Base-by-base conservation (phyloP, 2,329 filamentous ascomycete species). In the Metarhizium album region DNA sequence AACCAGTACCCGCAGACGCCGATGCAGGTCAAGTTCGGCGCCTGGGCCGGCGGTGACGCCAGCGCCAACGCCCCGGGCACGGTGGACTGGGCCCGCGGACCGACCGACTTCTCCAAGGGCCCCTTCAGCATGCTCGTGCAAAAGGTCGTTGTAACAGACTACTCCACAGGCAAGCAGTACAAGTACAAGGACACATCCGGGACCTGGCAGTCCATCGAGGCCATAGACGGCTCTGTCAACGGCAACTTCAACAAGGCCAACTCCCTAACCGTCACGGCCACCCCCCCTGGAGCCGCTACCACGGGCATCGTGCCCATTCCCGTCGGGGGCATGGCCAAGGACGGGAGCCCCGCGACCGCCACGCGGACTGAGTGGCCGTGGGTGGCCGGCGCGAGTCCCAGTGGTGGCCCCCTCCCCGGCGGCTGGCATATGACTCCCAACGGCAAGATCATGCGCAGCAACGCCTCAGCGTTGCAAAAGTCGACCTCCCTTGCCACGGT, bases 1-100 rank as follows among this genome's bases (percentile, higher is more conserved):
- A 75, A 75, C 55, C 87, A 95, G 68, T 98, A 94, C 64, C 93
- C 93, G 7, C 93, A 98, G 71, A 90, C 90, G 1, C 93, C 93
- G 3, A 95, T 95, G 89, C 86, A 90, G 69, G 72, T 97, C 70
- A 94, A 91, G 69, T 83, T 97, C 60, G 93, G 93, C 54, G 74
- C 86, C 51, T 98, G 93, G 93, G 83, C 88, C 49, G 93, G 90
- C 62, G 93, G 93, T 59, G 93, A 97, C 67, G 70, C 88, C 1
- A 75, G 74, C 59, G 55, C 56, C 55, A 96, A 97, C 67, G 63
- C 83, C 1, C 66, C 76, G 14, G 93, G 93, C 52, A 97, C 91
- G 16, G 88, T 97, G 60, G 74, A 82, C 57, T 98, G 93, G 93
- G 87, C 93, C 51, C 80, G 85, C 50, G 93, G 93, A 14, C 77